These are phyloP conservation scores for Samsoniella hepiali DNA, from an alignment of 2,329 filamentous ascomycete genomes.

Conservation along the genomic window DNA sequence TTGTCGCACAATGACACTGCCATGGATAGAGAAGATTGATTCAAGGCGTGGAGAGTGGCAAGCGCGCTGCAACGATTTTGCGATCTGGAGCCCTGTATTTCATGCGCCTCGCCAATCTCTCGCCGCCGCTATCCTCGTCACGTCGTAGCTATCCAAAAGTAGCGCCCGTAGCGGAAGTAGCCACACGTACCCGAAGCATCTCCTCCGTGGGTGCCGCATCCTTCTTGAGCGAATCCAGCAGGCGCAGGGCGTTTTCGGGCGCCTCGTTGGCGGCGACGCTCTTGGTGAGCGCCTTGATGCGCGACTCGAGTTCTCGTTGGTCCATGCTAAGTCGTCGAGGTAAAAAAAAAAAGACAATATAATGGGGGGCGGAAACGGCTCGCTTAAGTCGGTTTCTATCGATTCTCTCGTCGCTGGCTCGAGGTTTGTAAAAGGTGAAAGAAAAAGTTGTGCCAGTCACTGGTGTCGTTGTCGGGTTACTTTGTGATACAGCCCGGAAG, in stretches of 20 bases:
- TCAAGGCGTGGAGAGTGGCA: background rate
- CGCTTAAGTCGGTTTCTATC: too few relatives aligned
- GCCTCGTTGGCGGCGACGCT: constrained; percentile 73
- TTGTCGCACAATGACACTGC: background rate
- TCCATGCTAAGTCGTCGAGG: constrained; percentile 54
- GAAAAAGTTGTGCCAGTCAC: background rate
- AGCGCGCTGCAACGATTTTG: background rate
- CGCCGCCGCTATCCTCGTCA: background rate
- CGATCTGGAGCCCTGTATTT: background rate
- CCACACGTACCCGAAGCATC: constrained; percentile 66
- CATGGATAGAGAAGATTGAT: background rate
- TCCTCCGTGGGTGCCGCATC: constrained; percentile 84
- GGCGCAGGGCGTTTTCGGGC: constrained; percentile 63
- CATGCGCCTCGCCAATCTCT: background rate
- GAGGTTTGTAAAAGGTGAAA: background rate
- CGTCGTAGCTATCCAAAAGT: background rate
- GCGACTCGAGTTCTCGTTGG: constrained; percentile 73
- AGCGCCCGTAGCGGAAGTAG: too few relatives aligned
- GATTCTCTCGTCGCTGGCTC: too few relatives aligned
- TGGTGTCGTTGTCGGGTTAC: background rate
- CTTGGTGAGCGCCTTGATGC: constrained; percentile 77
- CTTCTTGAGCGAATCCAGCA: constrained; percentile 76
- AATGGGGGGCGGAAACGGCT: too few relatives aligned
- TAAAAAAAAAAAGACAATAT: too few relatives aligned
- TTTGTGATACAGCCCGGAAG: background rate